These are phyloP conservation scores for Kluyveromyces nonfermentans DNA, from an alignment of 805 yeast genomes.

Conservation along the genomic window DNA sequence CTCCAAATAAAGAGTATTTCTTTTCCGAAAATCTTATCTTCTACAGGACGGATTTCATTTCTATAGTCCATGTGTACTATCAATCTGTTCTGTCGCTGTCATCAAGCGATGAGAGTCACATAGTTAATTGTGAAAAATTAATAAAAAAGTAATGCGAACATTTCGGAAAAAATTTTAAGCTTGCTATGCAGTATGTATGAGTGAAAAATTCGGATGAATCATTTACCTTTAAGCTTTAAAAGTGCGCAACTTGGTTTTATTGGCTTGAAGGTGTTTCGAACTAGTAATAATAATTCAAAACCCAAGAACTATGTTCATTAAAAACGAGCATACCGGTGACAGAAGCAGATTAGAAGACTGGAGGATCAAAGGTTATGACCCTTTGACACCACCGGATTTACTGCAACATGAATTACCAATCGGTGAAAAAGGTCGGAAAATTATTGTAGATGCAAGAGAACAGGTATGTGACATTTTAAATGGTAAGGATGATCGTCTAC, in stretches of 20 bases:
- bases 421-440: slow-evolving; percentile 46
- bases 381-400: slow-evolving; percentile 89
- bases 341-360: slow-evolving; percentile 67
- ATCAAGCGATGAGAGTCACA: not conserved
- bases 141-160: not conserved
- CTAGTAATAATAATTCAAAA: too few species aligned
- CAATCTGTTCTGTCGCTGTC: not conserved
- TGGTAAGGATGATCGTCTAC: slow-evolving; percentile 78
- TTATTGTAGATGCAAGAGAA: slow-evolving; percentile 67
- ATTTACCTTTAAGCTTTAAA: too few species aligned
- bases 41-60: too few species aligned
- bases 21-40: too few species aligned
- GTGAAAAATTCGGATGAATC: not conserved
- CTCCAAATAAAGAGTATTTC: too few species aligned
- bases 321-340: slow-evolving; percentile 79
- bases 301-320: slow-evolving; percentile 56
- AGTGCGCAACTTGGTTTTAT: too few species aligned
- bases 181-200: too few species aligned
- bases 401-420: slow-evolving; percentile 80
- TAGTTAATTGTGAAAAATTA: not conserved
- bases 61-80: too few species aligned
- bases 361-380: slow-evolving; percentile 85
- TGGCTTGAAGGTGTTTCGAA: too few species aligned
- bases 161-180: not conserved
- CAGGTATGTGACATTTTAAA: slow-evolving; percentile 62